phyloP scores from a whole-genome alignment of 192 early-diverging fungal genomes.

The Coemansia sp. region DNA sequence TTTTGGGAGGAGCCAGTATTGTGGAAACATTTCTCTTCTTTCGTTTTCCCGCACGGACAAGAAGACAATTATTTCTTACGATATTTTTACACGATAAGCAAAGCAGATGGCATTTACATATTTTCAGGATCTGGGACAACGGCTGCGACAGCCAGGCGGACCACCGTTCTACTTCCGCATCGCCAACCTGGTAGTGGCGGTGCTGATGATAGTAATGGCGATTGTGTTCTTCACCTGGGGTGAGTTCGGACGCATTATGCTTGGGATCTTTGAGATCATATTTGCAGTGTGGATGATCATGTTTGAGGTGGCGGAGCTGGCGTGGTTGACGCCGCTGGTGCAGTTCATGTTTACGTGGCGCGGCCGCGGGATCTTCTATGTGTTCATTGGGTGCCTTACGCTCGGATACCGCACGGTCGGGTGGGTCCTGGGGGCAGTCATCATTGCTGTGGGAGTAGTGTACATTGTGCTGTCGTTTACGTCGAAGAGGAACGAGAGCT shows the following conservation, averaged over 20 bases:
- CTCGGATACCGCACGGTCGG: constrained; percentile 37
- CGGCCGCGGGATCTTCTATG: constrained; percentile 47
- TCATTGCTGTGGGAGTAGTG: constrained; percentile 29
- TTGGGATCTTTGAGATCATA: constrained; percentile 42
- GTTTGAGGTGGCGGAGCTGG: constrained; percentile 40
- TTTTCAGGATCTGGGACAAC: constrained; percentile 33
- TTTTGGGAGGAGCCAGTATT: too few species aligned
- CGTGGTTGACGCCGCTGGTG: constrained; percentile 38
- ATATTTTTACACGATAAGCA: too few species aligned
- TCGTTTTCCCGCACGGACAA: too few species aligned
- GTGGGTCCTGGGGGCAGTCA: constrained; percentile 43
- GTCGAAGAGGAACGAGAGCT: constrained; percentile 38
- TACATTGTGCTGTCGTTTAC: constrained; percentile 48
- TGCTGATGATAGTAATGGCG: constrained; percentile 40
- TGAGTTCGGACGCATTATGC: constrained; percentile 47
- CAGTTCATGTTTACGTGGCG: constrained; percentile 55
- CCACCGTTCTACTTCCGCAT: constrained; percentile 49
- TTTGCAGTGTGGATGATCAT: constrained; percentile 49
- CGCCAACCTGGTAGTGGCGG: constrained; percentile 36
- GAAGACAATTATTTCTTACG: too few species aligned
- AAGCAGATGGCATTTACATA: constrained; percentile 30
- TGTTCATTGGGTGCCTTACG: constrained; percentile 49
- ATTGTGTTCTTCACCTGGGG: constrained; percentile 50
- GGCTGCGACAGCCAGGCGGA: constrained; percentile 44
- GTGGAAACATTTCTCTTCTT: too few species aligned